Conservation (phyloP, 345 rosid genomes). For the Cardamine occulta region DNA sequence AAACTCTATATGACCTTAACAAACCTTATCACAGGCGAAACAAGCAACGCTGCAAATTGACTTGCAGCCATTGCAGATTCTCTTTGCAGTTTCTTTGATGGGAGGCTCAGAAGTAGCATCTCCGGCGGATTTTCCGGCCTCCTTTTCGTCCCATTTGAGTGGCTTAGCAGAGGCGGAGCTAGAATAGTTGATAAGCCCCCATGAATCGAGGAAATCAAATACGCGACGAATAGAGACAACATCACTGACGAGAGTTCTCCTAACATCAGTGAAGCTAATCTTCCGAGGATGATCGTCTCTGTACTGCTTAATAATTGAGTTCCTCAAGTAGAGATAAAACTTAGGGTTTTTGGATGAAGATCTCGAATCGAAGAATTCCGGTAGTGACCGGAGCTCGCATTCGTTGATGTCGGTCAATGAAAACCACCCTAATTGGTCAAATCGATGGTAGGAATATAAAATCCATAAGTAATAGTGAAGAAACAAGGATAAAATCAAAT, state of each 20-base stretch:
- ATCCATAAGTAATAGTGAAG: not conserved
- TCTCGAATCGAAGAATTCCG: slow-evolving; percentile 76
- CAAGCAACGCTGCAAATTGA: slow-evolving; percentile 83
- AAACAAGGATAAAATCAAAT: not conserved
- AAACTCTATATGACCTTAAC: not conserved
- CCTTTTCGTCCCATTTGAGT: slow-evolving; percentile 91
- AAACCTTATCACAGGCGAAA: slow-evolving; percentile 85
- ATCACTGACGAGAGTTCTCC: slow-evolving; percentile 79
- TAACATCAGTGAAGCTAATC: slow-evolving; percentile 80
- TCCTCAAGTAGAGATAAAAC: slow-evolving; percentile 66
- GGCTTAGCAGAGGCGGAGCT: slow-evolving; percentile 59
- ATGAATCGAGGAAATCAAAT: slow-evolving; percentile 83
- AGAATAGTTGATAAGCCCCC: slow-evolving; percentile 86
- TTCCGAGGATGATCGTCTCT: slow-evolving; percentile 65
- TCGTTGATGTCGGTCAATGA: slow-evolving; percentile 65
- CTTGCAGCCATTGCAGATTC: slow-evolving; percentile 83
- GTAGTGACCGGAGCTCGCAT: slow-evolving; percentile 75
- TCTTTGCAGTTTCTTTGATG: slow-evolving; percentile 54
- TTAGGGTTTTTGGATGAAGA: slow-evolving; percentile 68
- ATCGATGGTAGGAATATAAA: not conserved
- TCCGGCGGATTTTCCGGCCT: slow-evolving; percentile 51
- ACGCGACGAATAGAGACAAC: slow-evolving; percentile 91
- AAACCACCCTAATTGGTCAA: slow-evolving; percentile 67
- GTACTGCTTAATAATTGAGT: slow-evolving; percentile 72
- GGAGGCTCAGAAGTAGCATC: slow-evolving; percentile 46